Percentiles rank a stretch among this genome's conserved stretches.
Conservation (phyloP, 2,329 filamentous ascomycete genomes). For the Zymoseptoria ardabiliae region DNA sequence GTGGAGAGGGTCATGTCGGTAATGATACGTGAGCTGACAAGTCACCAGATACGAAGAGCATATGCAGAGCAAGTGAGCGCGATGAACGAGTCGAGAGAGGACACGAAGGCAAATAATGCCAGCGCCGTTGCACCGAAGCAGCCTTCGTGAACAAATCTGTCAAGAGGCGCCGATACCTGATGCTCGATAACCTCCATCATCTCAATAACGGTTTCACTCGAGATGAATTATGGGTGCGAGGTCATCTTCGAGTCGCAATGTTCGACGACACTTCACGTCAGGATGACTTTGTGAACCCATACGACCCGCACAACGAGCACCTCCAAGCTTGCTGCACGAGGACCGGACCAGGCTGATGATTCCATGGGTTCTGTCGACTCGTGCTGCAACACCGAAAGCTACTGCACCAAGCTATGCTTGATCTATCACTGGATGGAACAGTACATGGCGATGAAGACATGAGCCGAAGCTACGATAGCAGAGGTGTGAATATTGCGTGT, state of each 20-base stretch:
- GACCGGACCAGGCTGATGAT: not conserved
- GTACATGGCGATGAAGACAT: not conserved
- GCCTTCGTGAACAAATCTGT: constrained; percentile 2
- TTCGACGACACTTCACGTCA: not conserved
- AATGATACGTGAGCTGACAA: not conserved
- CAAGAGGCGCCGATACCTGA: not conserved
- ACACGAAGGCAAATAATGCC: constrained; percentile 5
- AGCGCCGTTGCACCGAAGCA: constrained; percentile 10
- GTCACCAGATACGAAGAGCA: constrained; percentile 10
- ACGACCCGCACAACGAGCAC: no score
- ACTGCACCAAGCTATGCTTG: not conserved
- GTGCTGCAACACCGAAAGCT: not conserved
- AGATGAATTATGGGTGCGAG: no score
- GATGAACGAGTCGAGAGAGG: not conserved
- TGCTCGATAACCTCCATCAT: no score
- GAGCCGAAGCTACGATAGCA: not conserved
- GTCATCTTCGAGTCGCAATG: not conserved
- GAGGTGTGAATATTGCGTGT: not conserved
- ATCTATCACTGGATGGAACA: not conserved
- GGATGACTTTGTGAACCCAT: not conserved
- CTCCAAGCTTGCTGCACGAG: not conserved
- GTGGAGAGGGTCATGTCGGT: constrained; percentile 12
- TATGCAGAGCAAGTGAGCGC: constrained; percentile 10
- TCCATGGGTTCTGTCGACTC: not conserved
- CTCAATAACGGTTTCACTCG: no score